Base-by-base conservation (phyloP, 2,329 filamentous ascomycete genomes). In the Orbilia blumenaviensis region DNA sequence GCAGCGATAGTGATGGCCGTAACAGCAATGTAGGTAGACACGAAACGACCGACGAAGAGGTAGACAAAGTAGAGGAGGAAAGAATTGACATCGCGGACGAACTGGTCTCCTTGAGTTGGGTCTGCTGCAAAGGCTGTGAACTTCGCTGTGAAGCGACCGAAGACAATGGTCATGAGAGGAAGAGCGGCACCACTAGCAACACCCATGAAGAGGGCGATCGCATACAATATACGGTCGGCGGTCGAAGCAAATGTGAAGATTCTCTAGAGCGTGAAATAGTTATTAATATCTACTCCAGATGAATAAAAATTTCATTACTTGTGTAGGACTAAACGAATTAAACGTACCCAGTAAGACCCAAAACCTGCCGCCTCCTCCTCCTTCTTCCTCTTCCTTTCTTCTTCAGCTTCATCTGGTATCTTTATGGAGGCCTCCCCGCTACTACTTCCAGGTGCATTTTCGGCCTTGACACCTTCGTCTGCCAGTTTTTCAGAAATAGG, bases 21-120 rank as follows among this genome's bases (percentile, higher is more conserved):
- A 81, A 87, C 88, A 78, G 86, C 86, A 73, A 89, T 83, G 77
- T 92, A 92, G 74, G 87, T 88, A 42, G 91, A 83, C 16, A 83
- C 80, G 78, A 91, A 89, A 54, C 90, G 88, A 12, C 84, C 90
- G 42, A 93, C 82, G 81, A 93, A 93, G 5, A 93, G 84, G 66
- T 88, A 88, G 66, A 93, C 87, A 79, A 93, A 89, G 81, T 89
- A 92, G 0, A 93, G 83, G 0, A 75, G 12, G 29, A 84, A 76
- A 1, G 78, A 29, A 54, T 66, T 77, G 46, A 72, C 46, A 54
- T 77, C 62, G 7, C 27, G 32, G n/a, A 67, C 4, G 38, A 71
- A 77, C 34, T 62, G 42, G 16, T 62, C 61, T 3, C 62, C 44
- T 46, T 14, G 18, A 38, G 36, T 27, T 0, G 67, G 32, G 7